Percentiles rank a stretch among this genome's conserved stretches.
phyloP scores from a whole-genome alignment of 805 yeast genomes.

The Kodamaea kakaduensis region DNA sequence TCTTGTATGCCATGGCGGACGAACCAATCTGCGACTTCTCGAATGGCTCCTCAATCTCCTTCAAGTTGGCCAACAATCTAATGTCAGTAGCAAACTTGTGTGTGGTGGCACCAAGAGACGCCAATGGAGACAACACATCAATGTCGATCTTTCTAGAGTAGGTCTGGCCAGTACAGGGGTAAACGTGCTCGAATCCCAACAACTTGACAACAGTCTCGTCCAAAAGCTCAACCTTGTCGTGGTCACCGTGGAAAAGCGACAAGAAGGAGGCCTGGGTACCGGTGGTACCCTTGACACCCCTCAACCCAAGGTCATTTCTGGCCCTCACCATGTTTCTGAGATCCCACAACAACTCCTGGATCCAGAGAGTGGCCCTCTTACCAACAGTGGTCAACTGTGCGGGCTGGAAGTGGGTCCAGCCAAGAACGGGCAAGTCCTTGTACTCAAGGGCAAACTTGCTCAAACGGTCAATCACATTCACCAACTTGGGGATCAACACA shows the following conservation, averaged over 20 bases:
- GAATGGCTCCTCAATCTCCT: conserved; percentile 97
- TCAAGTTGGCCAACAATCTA: conserved; percentile 90
- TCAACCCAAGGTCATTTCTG: conserved; percentile 89
- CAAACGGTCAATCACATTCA: conserved; percentile 90
- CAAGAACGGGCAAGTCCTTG: conserved; percentile 94
- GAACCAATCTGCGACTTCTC: conserved; percentile 99
- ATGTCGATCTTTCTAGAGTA: conserved; percentile 97
- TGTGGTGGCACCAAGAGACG: conserved; percentile 92
- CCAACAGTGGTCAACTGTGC: conserved; percentile 99
- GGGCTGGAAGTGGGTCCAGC: conserved; percentile 99
- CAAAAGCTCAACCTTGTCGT: conserved; percentile 89
- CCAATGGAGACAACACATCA: conserved; percentile 86
- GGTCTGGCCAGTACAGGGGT: conserved; percentile 99
- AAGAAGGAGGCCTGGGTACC: conserved; percentile 98
- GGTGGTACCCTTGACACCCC: conserved; percentile 99
- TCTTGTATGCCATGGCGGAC: conserved; percentile 97
- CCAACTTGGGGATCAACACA: conserved; percentile 87
- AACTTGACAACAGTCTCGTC: conserved; percentile 91
- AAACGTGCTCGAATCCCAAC: conserved; percentile 89
- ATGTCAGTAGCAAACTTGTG: conserved; percentile 98
- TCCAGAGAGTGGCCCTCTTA: conserved; percentile 96
- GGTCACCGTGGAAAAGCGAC: conserved; percentile 93
- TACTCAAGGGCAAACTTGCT: conserved; percentile 82
- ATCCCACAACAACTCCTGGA: conserved; percentile 97
- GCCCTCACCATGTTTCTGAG: conserved; percentile 94